These are phyloP conservation scores for Rhododendron ovatum DNA, from an alignment of 148 eudicot genomes.

Conservation along the genomic window DNA sequence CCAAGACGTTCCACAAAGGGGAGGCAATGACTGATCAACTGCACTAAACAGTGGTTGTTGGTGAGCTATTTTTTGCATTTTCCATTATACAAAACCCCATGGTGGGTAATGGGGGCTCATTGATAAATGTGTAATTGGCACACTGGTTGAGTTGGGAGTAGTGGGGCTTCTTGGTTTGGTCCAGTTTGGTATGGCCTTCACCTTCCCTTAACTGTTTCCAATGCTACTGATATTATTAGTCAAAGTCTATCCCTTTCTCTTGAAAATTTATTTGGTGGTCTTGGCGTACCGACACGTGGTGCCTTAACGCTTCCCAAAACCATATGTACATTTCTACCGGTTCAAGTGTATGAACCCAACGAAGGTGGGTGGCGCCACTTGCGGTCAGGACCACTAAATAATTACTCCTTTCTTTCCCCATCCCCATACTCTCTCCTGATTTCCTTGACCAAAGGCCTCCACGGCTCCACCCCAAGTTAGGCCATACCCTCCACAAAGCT, in stretches of 20 bases:
- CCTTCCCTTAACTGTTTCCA: slow-evolving; percentile 2
- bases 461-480: neutral
- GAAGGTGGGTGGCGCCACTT: neutral
- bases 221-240: neutral
- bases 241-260: neutral
- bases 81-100: neutral
- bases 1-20: too few relatives aligned
- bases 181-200: slow-evolving; percentile 4
- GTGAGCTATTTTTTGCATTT: neutral
- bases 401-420: neutral
- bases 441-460: neutral
- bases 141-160: neutral
- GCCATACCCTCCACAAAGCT: neutral
- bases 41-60: too few relatives aligned
- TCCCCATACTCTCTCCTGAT: neutral
- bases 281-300: neutral
- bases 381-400: neutral
- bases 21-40: too few relatives aligned
- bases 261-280: neutral
- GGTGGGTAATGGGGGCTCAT: neutral
- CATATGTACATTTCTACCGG: neutral
- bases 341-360: too few relatives aligned
- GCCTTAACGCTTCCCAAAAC: neutral
- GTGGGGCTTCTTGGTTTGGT: neutral
- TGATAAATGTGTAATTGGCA: neutral